phyloP scores from a whole-genome alignment of 2,329 filamentous ascomycete genomes.

The Drechmeria coniospora region DNA sequence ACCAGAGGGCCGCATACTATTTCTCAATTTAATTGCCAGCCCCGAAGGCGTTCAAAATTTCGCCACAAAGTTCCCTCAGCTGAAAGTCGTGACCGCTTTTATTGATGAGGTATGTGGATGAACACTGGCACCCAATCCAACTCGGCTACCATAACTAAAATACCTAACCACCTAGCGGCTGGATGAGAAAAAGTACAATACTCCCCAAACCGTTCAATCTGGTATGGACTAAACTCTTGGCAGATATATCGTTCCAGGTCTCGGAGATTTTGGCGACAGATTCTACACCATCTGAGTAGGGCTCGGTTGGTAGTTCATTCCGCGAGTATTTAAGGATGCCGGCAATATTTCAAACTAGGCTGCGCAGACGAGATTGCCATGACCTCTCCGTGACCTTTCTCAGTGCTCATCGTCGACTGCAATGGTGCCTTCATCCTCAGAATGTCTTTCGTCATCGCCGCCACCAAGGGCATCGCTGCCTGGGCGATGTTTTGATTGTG shows the following conservation, averaged over 20 bases:
- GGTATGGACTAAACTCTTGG: constrained; percentile 15
- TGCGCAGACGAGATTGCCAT: no score
- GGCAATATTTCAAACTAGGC: no score
- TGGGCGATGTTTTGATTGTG: constrained; percentile 8
- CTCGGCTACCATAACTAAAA: no score
- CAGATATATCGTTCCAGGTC: constrained; percentile 87
- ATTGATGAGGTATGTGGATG: constrained; percentile 64
- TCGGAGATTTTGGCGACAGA: constrained; percentile 90
- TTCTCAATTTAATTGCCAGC: constrained; percentile 95
- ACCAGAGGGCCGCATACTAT: constrained; percentile 86
- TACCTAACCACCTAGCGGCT: constrained; percentile 41
- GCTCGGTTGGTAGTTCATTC: no score
- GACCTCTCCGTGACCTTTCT: constrained; percentile 7
- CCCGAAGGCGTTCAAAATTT: constrained; percentile 85
- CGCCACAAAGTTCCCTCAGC: constrained; percentile 71
- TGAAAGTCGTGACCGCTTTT: constrained; percentile 89
- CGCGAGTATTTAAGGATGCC: no score
- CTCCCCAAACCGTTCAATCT: background rate
- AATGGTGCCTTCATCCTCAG: constrained; percentile 37
- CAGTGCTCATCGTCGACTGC: constrained; percentile 42
- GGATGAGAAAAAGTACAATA: constrained; percentile 80
- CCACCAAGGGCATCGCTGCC: constrained; percentile 21
- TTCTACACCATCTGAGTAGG: constrained; percentile 69
- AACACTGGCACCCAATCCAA: no score
- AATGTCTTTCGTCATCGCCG: constrained; percentile 35